Base-by-base conservation (phyloP, 257 asterid genomes). In the Linaria vulgaris region DNA sequence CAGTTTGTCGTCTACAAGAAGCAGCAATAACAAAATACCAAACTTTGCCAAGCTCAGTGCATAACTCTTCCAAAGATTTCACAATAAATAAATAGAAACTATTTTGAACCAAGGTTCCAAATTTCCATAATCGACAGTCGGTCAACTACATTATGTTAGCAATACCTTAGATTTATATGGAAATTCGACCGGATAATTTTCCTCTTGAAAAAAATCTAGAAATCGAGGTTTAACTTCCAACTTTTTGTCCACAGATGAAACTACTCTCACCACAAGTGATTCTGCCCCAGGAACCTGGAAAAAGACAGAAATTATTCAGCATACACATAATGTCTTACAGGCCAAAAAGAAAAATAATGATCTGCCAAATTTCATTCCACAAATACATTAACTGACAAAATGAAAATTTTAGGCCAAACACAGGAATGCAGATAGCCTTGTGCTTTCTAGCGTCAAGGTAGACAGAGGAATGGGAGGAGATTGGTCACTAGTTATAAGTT, bases 201-300 rank as follows among this genome's bases (percentile, higher is more conserved):
- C 91, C 76, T 85, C 99, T 70, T 78, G 89, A 68, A 92, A 87
- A 57, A 89, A 89, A 51, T 92, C 97, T 72, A 82, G 96, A 82
- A 92, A 92, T 39, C 95, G 96, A 41, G 96, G 83, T 50, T 92
- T 92, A 4, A 92, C 99, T 66, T 92, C 99, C 86, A 90, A 77
- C 75, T 90, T 92, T 76, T 87, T 92, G 90, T 92, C 97, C 76
- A 92, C 97, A 47, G 99, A 92, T 56, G 97, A 92, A 20, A 92
- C 99, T 62, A 92, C 95, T 79, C 99, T 76, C 12, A 92, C 87
- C 61, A 92, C 97, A 72, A 92, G 99, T 59, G 91, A 90, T 59
- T 92, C 97, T 48, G 92, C 99, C 73, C 91, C 99, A 17, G 95
- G 94, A 69, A 92, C 87, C 99, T 92, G 82, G 41, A 24, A 75